phyloP scores from a whole-genome alignment of 2,329 filamentous ascomycete genomes.

The Aureobasidium sp. region DNA sequence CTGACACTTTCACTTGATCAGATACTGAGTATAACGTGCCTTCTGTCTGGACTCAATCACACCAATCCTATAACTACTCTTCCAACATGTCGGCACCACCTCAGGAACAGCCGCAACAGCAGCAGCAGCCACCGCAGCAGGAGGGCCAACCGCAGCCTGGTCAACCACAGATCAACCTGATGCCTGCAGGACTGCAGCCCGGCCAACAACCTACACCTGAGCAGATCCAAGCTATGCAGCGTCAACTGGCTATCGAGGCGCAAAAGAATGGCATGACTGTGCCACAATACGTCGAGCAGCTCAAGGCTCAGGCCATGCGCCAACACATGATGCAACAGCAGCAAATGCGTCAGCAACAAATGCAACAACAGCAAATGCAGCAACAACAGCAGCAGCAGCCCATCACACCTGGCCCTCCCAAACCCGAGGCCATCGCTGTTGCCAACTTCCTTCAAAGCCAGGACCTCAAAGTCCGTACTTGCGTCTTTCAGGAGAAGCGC shows the following conservation, averaged over 20 bases:
- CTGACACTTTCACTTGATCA: neutral
- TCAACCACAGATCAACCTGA: slow-evolving; percentile 7
- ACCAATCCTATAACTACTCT: neutral
- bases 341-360: slow-evolving; percentile 31
- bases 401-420: slow-evolving; percentile 71
- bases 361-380: slow-evolving; percentile 21
- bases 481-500: slow-evolving; percentile 89
- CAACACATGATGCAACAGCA: slow-evolving; percentile 50
- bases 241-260: slow-evolving; percentile 74
- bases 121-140: slow-evolving; percentile 10
- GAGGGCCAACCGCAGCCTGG: neutral
- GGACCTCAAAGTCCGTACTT: slow-evolving; percentile 81
- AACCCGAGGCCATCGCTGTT: slow-evolving; percentile 79
- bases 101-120: slow-evolving; percentile 13
- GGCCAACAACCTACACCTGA: slow-evolving; percentile 63
- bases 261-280: slow-evolving; percentile 77
- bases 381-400: slow-evolving; percentile 48
- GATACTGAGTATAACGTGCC: neutral
- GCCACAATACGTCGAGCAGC: slow-evolving; percentile 65
- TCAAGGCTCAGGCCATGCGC: slow-evolving; percentile 47
- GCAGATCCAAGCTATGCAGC: slow-evolving; percentile 78
- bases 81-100: slow-evolving; percentile 19
- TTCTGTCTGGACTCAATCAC: too few relatives aligned
- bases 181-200: slow-evolving; percentile 23
- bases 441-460: slow-evolving; percentile 81